Percentiles rank a stretch among this genome's conserved stretches.
Evolutionary conservation across 495 filamentous ascomycete species (phyloP).

Genomic region (Thozetella sp.): DNA sequence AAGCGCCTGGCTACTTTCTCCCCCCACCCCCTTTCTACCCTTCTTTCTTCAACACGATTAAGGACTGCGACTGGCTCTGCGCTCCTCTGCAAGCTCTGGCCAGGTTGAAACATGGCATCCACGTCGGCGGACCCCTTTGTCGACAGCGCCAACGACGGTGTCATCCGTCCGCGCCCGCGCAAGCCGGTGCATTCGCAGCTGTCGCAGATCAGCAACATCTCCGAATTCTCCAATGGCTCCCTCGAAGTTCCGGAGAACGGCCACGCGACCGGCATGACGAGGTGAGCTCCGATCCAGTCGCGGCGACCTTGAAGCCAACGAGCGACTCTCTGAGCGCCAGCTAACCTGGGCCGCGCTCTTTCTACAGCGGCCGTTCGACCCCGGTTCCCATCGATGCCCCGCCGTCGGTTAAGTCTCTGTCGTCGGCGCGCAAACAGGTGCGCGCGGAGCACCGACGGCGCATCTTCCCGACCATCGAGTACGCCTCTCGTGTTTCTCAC

Average conservation of each 20-base stretch:
- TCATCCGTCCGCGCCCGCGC: constrained; percentile 41
- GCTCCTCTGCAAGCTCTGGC: too few species aligned
- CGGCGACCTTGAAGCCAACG: neutral
- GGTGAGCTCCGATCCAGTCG: constrained; percentile 22
- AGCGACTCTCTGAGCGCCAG: neutral
- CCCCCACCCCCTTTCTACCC: too few species aligned
- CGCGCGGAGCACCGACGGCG: constrained; percentile 80
- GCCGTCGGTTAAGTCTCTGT: constrained; percentile 84
- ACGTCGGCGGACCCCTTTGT: constrained; percentile 24
- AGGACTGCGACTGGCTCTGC: too few species aligned
- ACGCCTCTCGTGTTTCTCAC: constrained; percentile 89
- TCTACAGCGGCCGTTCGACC: constrained; percentile 78
- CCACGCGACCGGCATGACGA: constrained; percentile 31
- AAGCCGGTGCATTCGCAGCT: constrained; percentile 44
- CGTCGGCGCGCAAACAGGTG: constrained; percentile 80
- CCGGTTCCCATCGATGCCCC: constrained; percentile 89
- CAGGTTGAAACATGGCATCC: constrained; percentile 9
- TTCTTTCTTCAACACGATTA: too few species aligned
- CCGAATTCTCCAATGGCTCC: constrained; percentile 26
- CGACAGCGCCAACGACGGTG: constrained; percentile 25
- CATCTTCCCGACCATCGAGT: constrained; percentile 95
- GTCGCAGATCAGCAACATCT: constrained; percentile 31
- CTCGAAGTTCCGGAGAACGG: constrained; percentile 30
- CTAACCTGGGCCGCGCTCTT: constrained; percentile 9
- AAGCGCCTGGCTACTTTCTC: too few species aligned